Evolutionary conservation across 2,329 filamentous ascomycete species (phyloP), one percentile per base, ranked within the genome.

Genomic region (Helotiales sp.): DNA sequence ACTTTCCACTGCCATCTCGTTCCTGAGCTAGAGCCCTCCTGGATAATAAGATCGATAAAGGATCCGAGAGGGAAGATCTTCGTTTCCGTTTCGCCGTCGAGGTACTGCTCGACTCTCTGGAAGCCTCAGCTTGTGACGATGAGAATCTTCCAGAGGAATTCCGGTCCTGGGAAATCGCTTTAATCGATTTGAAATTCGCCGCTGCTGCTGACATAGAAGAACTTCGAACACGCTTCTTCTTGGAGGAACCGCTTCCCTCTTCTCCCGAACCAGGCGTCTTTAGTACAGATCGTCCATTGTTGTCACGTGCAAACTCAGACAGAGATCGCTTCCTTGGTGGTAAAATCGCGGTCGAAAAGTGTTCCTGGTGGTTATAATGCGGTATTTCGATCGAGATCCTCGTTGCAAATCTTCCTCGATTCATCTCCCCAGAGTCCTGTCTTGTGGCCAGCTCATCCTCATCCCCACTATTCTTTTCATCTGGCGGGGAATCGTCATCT

Each of bases 1-100:
- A 58, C 40, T 48, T 52, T 17, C 55, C 59, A 30, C 54, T 44
- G 9, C 31, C 17, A 38, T 52, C 40, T 17, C n/a, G n/a, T n/a
- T n/a, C n/a, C n/a, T n/a, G n/a, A n/a, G n/a, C n/a, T n/a, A n/a
- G n/a, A n/a, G n/a, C n/a, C n/a, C n/a, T n/a, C n/a, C n/a, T n/a
- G n/a, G n/a, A n/a, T n/a, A n/a, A n/a, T n/a, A n/a, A n/a, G n/a
- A n/a, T n/a, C n/a, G n/a, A n/a, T n/a, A n/a, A n/a, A n/a, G n/a
- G n/a, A n/a, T n/a, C n/a, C n/a, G n/a, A n/a, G n/a, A n/a, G n/a
- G n/a, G n/a, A n/a, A n/a, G n/a, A n/a, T n/a, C n/a, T n/a, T n/a
- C n/a, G n/a, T n/a, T n/a, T n/a, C n/a, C n/a, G n/a, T n/a, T n/a
- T n/a, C n/a, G n/a, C n/a, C n/a, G n/a, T n/a, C n/a, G n/a, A n/a